Evolutionary conservation across 257 asterid species (phyloP), one percentile per base, ranked within the genome.

Genomic region (Lantana camara): DNA sequence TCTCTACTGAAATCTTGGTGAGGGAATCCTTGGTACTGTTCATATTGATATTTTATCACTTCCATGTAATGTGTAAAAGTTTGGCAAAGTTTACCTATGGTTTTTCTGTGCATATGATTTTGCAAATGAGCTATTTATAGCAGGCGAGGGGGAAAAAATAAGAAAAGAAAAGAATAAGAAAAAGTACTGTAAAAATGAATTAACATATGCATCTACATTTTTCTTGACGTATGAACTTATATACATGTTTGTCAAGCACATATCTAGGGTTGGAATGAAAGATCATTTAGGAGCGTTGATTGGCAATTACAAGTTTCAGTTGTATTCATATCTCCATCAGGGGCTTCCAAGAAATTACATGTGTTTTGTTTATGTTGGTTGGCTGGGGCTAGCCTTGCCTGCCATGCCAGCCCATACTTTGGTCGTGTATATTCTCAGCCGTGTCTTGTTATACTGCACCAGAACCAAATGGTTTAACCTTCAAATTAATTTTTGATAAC

Each of bases 401-500:
- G n/a, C n/a, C 34, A 14, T 5, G 21, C 30, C 21, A 23, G 32
- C 46, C 71, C 50, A 48, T 32, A 57, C 56, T 15, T 15, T 15
- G 34, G 35, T 45, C 58, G 19, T 62, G 24, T 58, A 38, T 46
- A 48, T 51, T 57, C 14, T 69, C 49, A 49, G 50, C 41, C 6
- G 3, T 61, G 57, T 54, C 62, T 44, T 62, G 61, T 35, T 64
- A 22, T 71, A 21, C 55, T 38, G 46, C 15, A 13, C 51, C 51
- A 7, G 24, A 54, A 44, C 24, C 42, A 45, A 7, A n/a, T 54
- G 16, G 24, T 35, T 73, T 63, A 49, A 57, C 58, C 69, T 49
- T 34, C 23, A 17, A 38, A 49, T 64, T 60, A 23, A 27, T 37
- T 49, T 30, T 13, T 67, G 47, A 60, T 77, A 55, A 78, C 77